phyloP scores from a whole-genome alignment of 495 filamentous ascomycete genomes.

The Tuber indicum region DNA sequence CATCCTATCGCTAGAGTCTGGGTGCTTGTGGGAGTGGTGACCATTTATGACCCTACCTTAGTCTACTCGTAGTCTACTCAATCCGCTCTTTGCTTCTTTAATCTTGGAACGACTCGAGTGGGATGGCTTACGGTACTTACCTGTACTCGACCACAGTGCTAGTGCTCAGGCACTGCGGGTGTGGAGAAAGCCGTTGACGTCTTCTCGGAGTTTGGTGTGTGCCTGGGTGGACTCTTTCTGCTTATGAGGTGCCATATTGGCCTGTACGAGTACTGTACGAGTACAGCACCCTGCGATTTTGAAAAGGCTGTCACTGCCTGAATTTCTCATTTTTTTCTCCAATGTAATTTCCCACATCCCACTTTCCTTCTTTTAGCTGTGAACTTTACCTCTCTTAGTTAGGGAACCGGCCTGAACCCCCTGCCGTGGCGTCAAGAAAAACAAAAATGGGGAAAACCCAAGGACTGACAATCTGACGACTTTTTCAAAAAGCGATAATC shows the following conservation, averaged over 20 bases:
- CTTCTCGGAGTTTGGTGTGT: not conserved
- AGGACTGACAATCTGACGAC: not conserved
- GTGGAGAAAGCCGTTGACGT: not conserved
- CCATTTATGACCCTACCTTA: not conserved
- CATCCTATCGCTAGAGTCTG: not conserved
- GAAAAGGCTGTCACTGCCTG: not conserved
- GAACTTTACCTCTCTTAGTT: not conserved
- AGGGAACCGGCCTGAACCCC: not conserved
- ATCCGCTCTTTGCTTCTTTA: not conserved
- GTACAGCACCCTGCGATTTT: not conserved
- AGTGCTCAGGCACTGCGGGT: not conserved
- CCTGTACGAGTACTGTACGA: no score
- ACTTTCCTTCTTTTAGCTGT: not conserved
- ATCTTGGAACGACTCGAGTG: not conserved
- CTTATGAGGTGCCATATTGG: not conserved
- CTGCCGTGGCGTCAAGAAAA: not conserved
- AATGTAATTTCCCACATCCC: not conserved
- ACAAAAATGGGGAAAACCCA: not conserved
- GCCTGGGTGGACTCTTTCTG: not conserved
- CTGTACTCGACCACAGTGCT: no score
- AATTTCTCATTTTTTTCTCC: not conserved
- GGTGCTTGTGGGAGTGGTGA: not conserved
- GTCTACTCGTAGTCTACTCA: no score
- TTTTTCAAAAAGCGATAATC: not conserved
- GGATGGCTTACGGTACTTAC: not conserved